phyloP scores from a whole-genome alignment of 305 asterid species.

The Fraxinus nigra region DNA sequence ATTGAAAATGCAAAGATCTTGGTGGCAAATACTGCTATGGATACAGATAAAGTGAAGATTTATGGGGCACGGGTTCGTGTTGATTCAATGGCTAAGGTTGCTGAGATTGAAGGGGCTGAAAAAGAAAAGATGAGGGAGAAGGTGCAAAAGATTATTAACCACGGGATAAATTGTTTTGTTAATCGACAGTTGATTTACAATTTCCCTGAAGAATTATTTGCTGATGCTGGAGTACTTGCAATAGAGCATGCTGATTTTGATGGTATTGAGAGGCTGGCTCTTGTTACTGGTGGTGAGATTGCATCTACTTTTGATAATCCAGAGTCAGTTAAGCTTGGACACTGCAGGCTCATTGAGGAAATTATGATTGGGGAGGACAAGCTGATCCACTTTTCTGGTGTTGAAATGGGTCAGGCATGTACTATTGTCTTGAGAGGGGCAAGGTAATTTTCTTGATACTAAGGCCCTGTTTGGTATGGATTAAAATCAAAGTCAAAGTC shows the following conservation, averaged over 20 bases:
- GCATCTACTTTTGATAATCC: conserved; percentile 95
- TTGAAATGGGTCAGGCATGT: conserved; percentile 91
- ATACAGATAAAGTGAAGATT: conserved; percentile 87
- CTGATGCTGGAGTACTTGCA: conserved; percentile 88
- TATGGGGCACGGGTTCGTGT: conserved; percentile 97
- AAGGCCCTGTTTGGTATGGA: too few species aligned
- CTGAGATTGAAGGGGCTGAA: conserved; percentile 91
- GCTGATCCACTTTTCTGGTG: conserved; percentile 90
- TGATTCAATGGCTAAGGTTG: conserved; percentile 99
- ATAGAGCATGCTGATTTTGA: conserved; percentile 97
- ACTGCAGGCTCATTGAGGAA: conserved; percentile 88
- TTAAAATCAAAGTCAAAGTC: too few species aligned
- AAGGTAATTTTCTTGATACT: conserved; percentile 43
- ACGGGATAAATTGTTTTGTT: conserved; percentile 93
- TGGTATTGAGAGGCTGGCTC: conserved; percentile 85
- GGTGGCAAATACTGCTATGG: conserved; percentile 97
- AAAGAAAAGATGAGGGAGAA: conserved; percentile 91
- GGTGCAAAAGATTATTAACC: conserved; percentile 82
- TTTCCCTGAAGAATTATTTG: conserved; percentile 92
- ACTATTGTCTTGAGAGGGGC: conserved; percentile 93
- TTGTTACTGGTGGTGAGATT: conserved; percentile 95
- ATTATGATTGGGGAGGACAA: conserved; percentile 96
- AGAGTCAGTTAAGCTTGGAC: conserved; percentile 87
- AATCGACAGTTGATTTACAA: conserved; percentile 94
- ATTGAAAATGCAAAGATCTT: conserved; percentile 86